Conservation (phyloP, 805 yeast genomes). For the Ogataea naganishii region DNA sequence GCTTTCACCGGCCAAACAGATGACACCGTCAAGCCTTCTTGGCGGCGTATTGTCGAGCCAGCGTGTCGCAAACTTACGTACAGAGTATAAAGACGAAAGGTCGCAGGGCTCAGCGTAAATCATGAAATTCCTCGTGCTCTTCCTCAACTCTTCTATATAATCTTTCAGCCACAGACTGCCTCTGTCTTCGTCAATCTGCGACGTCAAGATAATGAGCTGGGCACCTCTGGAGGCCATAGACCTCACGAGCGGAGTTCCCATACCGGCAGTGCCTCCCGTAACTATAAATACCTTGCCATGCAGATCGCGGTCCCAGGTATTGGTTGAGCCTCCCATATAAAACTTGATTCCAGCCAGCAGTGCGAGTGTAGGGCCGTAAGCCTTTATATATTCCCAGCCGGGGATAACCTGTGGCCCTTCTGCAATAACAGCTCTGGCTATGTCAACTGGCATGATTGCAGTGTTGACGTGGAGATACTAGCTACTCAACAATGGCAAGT, state of each 20-base stretch:
- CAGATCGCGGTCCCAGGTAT: conserved; percentile 88
- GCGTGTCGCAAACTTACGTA: conserved; percentile 84
- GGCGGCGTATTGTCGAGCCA: conserved; percentile 93
- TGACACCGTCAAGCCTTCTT: conserved; percentile 80
- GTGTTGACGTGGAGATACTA: no score
- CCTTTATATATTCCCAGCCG: conserved; percentile 52
- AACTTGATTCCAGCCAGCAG: conserved; percentile 46
- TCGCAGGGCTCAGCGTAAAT: conserved; percentile 91
- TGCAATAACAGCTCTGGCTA: conserved; percentile 54
- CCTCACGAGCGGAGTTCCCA: conserved; percentile 69
- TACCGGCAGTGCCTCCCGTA: conserved; percentile 92
- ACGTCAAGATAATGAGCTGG: conserved; percentile 67
- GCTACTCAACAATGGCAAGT: no score
- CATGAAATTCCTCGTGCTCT: conserved; percentile 57
- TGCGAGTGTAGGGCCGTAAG: conserved; percentile 47
- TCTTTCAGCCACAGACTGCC: conserved; percentile 59
- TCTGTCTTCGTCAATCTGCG: conserved; percentile 42
- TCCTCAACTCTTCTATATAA: conserved; percentile 69
- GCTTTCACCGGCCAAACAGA: conserved; percentile 81
- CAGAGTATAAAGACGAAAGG: conserved; percentile 58
- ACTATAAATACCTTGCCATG: conserved; percentile 81
- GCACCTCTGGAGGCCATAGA: conserved; percentile 82
- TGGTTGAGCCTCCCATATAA: conserved; percentile 70
- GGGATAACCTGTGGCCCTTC: conserved; percentile 78
- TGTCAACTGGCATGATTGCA: conserved; percentile 76